Percentiles rank a stretch among this genome's conserved stretches.
These are phyloP conservation scores for Mortierella claussenii DNA, from an alignment of 192 early-diverging fungal genomes.

Conservation along the genomic window DNA sequence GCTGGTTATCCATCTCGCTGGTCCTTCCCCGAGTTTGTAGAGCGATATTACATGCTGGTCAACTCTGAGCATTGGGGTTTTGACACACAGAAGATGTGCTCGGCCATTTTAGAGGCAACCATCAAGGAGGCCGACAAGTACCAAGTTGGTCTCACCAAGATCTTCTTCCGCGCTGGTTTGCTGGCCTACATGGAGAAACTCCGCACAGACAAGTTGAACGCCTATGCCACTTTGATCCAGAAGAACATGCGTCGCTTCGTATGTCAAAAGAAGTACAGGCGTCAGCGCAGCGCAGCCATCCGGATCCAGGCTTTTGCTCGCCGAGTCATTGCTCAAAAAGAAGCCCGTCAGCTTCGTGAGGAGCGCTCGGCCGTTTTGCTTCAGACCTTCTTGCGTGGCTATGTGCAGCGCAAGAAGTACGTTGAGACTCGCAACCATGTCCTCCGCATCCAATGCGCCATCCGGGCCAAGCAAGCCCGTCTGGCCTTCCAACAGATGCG, in stretches of 20 bases:
- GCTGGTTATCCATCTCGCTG: conserved; percentile 96
- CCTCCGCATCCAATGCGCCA: conserved; percentile 70
- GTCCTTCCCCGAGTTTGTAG: conserved; percentile 91
- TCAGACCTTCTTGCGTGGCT: conserved; percentile 79
- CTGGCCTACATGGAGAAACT: conserved; percentile 90
- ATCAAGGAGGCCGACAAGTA: conserved; percentile 89
- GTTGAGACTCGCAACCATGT: conserved; percentile 60
- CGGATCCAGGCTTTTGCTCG: conserved; percentile 75
- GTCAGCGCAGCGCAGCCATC: conserved; percentile 66
- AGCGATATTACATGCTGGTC: conserved; percentile 77
- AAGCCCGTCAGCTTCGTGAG: conserved; percentile 65
- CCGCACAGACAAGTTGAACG: conserved; percentile 84
- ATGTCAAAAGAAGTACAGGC: conserved; percentile 66
- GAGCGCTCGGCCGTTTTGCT: conserved; percentile 77
- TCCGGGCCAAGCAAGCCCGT: conserved; percentile 75
- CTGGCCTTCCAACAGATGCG: conserved; percentile 66
- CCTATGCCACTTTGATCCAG: conserved; percentile 88
- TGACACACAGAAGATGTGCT: conserved; percentile 69
- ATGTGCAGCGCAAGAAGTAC: conserved; percentile 64
- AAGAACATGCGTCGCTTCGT: conserved; percentile 84
- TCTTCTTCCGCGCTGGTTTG: conserved; percentile 98
- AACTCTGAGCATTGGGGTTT: conserved; percentile 65
- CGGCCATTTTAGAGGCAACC: conserved; percentile 67
- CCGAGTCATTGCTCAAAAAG: conserved; percentile 64
- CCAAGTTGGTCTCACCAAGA: conserved; percentile 95